A percentile compares a stretch with the other conserved stretches of the same genome.
Evolutionary conservation across 2,329 filamentous ascomycete genomes (phyloP).

Genomic region (Xylariaceae sp.): DNA sequence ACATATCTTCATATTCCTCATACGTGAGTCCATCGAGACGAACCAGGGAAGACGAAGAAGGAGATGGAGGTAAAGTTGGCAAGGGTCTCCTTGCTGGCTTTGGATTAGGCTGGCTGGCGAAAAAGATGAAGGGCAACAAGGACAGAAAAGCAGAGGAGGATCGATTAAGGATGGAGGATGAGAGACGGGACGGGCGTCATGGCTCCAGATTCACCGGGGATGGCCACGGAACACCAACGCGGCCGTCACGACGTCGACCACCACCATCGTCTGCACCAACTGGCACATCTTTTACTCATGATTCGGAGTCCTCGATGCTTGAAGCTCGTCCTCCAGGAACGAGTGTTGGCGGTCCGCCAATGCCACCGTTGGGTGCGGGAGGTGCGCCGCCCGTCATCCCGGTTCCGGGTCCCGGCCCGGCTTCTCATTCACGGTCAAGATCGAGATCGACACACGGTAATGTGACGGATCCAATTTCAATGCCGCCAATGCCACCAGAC

Average conservation of each 20-base stretch:
- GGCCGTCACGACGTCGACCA: constrained; percentile 38
- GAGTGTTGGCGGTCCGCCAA: constrained; percentile 38
- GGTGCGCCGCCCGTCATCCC: constrained; percentile 19
- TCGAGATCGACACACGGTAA: constrained; percentile 47
- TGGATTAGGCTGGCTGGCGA: constrained; percentile 70
- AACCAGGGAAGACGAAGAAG: constrained; percentile 45
- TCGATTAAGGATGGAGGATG: constrained; percentile 49
- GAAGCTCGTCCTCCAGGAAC: constrained; percentile 43
- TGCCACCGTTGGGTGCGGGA: constrained; percentile 42
- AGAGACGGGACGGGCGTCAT: constrained; percentile 60
- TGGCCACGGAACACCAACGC: constrained; percentile 56
- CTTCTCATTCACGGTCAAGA: constrained; percentile 36
- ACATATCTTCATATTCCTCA: constrained; percentile 62
- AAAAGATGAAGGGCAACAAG: constrained; percentile 62
- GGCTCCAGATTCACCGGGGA: constrained; percentile 72
- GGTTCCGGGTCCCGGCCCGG: constrained; percentile 25
- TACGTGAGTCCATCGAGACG: constrained; percentile 66
- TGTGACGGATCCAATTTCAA: constrained; percentile 38
- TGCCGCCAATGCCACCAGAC: constrained; percentile 60
- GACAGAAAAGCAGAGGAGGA: constrained; percentile 55
- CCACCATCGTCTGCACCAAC: constrained; percentile 32
- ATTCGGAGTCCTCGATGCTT: constrained; percentile 43
- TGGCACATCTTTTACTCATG: constrained; percentile 33
- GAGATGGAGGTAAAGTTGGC: constrained; percentile 49
- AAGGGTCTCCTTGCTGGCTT: constrained; percentile 64